Evolutionary conservation across 805 yeast species (phyloP), one percentile per base, ranked within the genome.

Genomic region (Nakazawaea siamensis): DNA sequence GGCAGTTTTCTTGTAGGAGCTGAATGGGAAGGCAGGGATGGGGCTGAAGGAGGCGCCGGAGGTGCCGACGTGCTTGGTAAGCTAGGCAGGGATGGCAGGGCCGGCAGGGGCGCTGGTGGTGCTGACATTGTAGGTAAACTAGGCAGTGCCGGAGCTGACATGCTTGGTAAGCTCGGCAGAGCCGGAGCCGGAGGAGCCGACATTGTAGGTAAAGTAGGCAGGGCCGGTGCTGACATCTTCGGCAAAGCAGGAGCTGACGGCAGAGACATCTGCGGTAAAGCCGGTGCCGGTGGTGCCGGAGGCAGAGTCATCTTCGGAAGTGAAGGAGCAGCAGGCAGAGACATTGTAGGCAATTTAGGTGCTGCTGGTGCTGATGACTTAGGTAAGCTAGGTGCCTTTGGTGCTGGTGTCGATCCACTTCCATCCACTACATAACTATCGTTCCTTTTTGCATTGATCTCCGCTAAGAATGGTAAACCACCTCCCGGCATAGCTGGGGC

Each of bases 381-480:
- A 19, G 43, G 33, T 3, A 41, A 47, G 42, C 18, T 6, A 17
- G 46, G 31, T 6, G 50, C 38, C 13, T 52, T 46, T 14, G 36
- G 30, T 3, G 44, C 11, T 2, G 20, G 34, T 20, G 54, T 42
- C n/a, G n/a, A n/a, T n/a, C n/a, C n/a, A 13, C n/a, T 42, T 3
- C 55, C 49, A 35, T 65, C 74, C n/a, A 74, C 60, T 11, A 71
- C 77, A 48, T 60, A 49, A 1, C 66, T 40, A 15, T 75, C 76
- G 42, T 68, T 63, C 50, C 80, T 60, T 48, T 68, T 71, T 26
- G 68, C 64, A 41, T 73, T 72, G 32, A 76, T 75, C 39, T 74
- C 72, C 1, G 75, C 75, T 32, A 75, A 58, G 45, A 76, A 75
- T 5, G 83, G 81, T 17, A 74, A 49, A 0, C 63, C 68, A 1